Percentiles rank a stretch among this genome's conserved stretches.
Conservation (phyloP, 306 rosid genomes). For the Senna tora region DNA sequence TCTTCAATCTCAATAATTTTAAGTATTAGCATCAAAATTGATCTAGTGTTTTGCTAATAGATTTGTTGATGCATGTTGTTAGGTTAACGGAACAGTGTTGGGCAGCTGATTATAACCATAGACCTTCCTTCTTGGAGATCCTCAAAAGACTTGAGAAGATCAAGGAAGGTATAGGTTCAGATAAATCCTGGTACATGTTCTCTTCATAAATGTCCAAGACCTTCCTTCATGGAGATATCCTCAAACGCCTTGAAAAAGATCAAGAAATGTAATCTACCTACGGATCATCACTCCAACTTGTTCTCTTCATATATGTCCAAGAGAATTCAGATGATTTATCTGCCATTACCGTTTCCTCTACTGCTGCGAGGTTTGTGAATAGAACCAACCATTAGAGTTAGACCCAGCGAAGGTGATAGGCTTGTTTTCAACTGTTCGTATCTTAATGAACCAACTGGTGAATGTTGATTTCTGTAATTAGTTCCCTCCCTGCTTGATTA, state of each 20-base stretch:
- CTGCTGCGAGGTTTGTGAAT: constrained; percentile 47
- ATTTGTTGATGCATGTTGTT: constrained; percentile 29
- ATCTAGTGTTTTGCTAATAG: background rate
- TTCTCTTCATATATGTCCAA: constrained; percentile 44
- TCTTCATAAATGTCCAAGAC: constrained; percentile 57
- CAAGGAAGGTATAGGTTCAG: constrained; percentile 71
- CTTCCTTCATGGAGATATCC: constrained; percentile 85
- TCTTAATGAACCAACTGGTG: constrained; percentile 33
- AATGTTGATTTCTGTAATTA: constrained; percentile 33
- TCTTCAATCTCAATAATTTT: background rate
- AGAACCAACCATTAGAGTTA: constrained; percentile 42
- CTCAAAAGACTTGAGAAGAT: constrained; percentile 87
- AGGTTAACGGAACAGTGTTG: constrained; percentile 89
- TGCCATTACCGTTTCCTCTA: constrained; percentile 37
- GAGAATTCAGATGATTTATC: constrained; percentile 41
- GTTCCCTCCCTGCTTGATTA: constrained; percentile 7
- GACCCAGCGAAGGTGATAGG: constrained; percentile 30
- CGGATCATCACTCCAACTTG: constrained; percentile 82
- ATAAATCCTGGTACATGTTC: constrained; percentile 84
- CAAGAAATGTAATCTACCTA: constrained; percentile 60
- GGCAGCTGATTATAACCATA: constrained; percentile 78
- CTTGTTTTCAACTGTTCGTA: constrained; percentile 36
- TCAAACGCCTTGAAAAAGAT: constrained; percentile 81
- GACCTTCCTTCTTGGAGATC: constrained; percentile 93
- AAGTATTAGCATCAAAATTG: background rate